phyloP scores from a whole-genome alignment of 129 eudicot genomes.

The Flaveria brownii region DNA sequence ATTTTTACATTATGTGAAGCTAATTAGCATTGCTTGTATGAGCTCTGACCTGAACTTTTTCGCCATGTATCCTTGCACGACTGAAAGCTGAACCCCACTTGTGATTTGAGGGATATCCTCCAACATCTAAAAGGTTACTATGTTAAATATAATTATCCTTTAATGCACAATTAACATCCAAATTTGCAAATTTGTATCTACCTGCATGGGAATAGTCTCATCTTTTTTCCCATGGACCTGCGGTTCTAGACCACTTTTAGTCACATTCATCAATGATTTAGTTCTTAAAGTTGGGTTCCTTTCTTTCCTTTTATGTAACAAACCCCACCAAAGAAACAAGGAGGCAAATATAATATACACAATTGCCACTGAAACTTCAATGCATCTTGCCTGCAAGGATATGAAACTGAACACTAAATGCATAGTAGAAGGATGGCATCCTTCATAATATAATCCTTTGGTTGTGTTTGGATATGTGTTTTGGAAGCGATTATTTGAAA shows the following conservation, averaged over 20 bases:
- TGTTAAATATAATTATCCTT: background rate
- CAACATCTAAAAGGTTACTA: conserved; percentile 55
- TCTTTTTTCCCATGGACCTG: conserved; percentile 58
- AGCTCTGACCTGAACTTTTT: conserved; percentile 68
- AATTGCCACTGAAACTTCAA: conserved; percentile 71
- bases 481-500: background rate
- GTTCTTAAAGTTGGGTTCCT: conserved; percentile 54
- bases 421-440: background rate
- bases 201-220: conserved; percentile 77
- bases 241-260: conserved; percentile 48
- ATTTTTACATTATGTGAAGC: conserved; percentile 6
- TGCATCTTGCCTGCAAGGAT: conserved; percentile 77
- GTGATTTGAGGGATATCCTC: conserved; percentile 60
- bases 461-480: background rate
- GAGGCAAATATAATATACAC: conserved; percentile 69
- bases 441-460: background rate
- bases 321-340: conserved; percentile 91
- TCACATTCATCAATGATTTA: conserved; percentile 56
- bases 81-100: conserved; percentile 77
- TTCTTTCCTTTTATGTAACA: conserved; percentile 55
- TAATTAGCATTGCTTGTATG: conserved; percentile 23
- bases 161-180: background rate
- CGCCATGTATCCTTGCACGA: conserved; percentile 94
- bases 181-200: conserved; percentile 25
- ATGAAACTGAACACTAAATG: conserved; percentile 29